Percentiles rank a stretch among this genome's conserved stretches.
Conservation (phyloP, 306 rosid genomes). For the Canavalia gladiata region DNA sequence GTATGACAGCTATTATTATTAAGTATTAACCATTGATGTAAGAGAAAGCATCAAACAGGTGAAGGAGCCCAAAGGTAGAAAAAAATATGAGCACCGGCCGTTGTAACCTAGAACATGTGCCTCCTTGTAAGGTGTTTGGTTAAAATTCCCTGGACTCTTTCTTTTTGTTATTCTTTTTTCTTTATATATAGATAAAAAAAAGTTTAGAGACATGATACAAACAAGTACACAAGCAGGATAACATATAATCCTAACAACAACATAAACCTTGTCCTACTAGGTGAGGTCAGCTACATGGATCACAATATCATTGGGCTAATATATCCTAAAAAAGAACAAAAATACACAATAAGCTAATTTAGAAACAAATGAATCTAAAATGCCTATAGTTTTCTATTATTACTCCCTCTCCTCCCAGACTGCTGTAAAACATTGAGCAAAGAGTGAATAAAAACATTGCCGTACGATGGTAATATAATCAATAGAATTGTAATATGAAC, state of each 20-base stretch:
- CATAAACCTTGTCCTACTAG: too few relatives aligned
- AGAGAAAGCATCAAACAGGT: slow-evolving; percentile 27
- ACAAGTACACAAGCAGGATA: background rate
- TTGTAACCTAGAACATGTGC: background rate
- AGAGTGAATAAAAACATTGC: background rate
- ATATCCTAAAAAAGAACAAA: slow-evolving; percentile 13
- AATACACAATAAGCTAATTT: background rate
- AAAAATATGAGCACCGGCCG: background rate
- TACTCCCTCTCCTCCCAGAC: background rate
- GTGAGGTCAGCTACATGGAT: too few relatives aligned
- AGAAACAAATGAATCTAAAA: background rate
- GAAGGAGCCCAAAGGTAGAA: slow-evolving; percentile 10
- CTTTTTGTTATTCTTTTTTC: background rate
- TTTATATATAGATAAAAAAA: background rate
- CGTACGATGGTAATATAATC: background rate
- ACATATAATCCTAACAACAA: too few relatives aligned
- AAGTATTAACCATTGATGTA: background rate
- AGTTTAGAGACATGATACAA: background rate
- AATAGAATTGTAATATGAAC: background rate
- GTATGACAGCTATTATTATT: background rate
- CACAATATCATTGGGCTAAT: background rate
- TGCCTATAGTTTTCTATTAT: background rate
- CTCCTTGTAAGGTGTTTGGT: slow-evolving; percentile 9
- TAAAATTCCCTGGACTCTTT: background rate
- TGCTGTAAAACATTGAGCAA: background rate